phyloP scores from a whole-genome alignment of 768 basidiomycete genomes.

The Fomitopsis serialis region DNA sequence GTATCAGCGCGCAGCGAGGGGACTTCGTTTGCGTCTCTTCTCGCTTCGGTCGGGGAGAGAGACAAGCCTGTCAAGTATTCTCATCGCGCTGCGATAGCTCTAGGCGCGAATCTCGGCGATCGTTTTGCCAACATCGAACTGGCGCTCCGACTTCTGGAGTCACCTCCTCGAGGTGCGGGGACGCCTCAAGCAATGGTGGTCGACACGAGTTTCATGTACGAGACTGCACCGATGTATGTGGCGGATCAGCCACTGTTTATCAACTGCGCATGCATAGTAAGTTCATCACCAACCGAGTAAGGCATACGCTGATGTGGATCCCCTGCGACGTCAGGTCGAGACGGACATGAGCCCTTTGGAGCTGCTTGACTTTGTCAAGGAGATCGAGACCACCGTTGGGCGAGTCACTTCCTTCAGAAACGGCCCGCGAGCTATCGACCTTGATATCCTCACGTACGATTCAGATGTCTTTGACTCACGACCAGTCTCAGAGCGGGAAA shows the following conservation, averaged over 20 bases:
- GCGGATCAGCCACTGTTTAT: conserved; percentile 83
- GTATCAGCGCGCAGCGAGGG: not conserved
- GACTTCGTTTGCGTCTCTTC: not conserved
- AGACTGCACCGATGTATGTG: conserved; percentile 95
- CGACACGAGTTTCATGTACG: conserved; percentile 87
- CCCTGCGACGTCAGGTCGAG: conserved; percentile 49
- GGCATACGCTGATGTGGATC: too few species aligned
- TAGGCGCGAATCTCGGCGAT: conserved; percentile 92
- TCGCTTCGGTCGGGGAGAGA: not conserved
- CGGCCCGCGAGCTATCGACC: conserved; percentile 86
- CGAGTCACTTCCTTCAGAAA: conserved; percentile 73
- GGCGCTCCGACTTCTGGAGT: conserved; percentile 69
- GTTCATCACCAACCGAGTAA: too few species aligned
- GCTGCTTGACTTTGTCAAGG: conserved; percentile 63
- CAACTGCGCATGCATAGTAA: conserved; percentile 87
- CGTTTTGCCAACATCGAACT: conserved; percentile 75
- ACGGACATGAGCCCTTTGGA: conserved; percentile 58
- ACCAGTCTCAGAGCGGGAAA: conserved; percentile 29
- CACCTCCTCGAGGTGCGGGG: conserved; percentile 24
- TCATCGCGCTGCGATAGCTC: conserved; percentile 58
- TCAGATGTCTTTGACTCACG: conserved; percentile 53
- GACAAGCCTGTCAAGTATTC: not conserved
- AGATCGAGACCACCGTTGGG: conserved; percentile 70
- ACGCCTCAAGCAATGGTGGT: conserved; percentile 37
- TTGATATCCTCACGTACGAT: conserved; percentile 83